Evolutionary conservation across 495 filamentous ascomycete genomes (phyloP).

Genomic region (Trichodelitschia bisporula): DNA sequence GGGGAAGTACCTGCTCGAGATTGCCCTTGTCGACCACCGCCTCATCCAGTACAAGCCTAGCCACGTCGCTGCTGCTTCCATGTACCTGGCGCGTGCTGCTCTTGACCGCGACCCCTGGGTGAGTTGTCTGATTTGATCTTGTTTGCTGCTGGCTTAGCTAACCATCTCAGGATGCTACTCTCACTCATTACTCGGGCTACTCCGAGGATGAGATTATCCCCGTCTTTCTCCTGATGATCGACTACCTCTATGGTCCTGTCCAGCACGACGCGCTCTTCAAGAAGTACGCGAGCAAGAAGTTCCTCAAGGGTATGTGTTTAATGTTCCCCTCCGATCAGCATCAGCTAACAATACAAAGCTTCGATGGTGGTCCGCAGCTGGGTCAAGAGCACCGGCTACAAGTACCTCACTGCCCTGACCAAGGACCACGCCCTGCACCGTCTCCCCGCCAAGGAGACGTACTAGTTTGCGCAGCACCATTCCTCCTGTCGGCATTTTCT

Average conservation of each 20-base stretch:
- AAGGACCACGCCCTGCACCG: too few species aligned
- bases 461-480: too few species aligned
- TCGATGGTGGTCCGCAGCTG: too few species aligned
- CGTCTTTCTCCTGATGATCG: constrained; percentile 80
- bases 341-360: constrained; percentile 7
- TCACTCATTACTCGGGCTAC: constrained; percentile 88
- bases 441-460: too few species aligned
- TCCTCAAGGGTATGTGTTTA: constrained; percentile 58
- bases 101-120: constrained; percentile 79
- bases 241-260: constrained; percentile 75
- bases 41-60: constrained; percentile 75
- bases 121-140: constrained; percentile 15
- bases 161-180: constrained; percentile 45
- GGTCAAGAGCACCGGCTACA: too few species aligned
- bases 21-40: constrained; percentile 78
- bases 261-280: constrained; percentile 94
- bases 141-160: constrained; percentile 1
- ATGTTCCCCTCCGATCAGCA: constrained; percentile 1
- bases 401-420: too few species aligned
- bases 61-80: constrained; percentile 70
- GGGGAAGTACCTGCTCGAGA: constrained; percentile 97
- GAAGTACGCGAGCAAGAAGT: constrained; percentile 98
- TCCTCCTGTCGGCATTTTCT: too few species aligned
- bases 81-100: constrained; percentile 83
- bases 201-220: constrained; percentile 78